Evolutionary conservation across 176 grass and related monocot species (phyloP).

Genomic region (Zea mays): DNA sequence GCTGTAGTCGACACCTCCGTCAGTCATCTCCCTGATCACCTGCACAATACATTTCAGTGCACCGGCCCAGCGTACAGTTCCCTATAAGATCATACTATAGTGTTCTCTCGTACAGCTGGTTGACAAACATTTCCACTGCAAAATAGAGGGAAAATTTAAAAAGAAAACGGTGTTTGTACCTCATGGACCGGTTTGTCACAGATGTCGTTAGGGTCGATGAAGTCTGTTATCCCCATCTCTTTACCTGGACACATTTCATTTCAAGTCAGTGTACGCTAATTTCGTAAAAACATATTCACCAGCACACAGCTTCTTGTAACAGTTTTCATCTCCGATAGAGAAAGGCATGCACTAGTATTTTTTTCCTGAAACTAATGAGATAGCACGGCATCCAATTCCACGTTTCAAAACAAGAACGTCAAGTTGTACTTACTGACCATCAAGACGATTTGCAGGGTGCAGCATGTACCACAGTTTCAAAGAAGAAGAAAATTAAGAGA

Average conservation of each 20-base stretch:
- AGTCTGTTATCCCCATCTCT: slow-evolving; percentile 85
- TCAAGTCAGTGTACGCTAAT: not conserved
- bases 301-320: too few species aligned
- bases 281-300: not conserved
- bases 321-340: too few species aligned
- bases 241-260: slow-evolving; percentile 45
- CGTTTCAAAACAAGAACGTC: too few species aligned
- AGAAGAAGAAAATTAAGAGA: too few species aligned
- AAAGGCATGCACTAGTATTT: too few species aligned
- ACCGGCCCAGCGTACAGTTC: not conserved
- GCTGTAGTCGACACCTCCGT: slow-evolving; percentile 83
- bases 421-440: too few species aligned
- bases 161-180: slow-evolving; percentile 35
- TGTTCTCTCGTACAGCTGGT: not conserved
- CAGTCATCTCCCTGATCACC: slow-evolving; percentile 77
- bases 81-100: not conserved
- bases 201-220: slow-evolving; percentile 51
- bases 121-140: not conserved
- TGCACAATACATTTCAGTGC: not conserved
- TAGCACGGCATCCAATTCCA: too few species aligned
- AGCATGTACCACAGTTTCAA: too few species aligned
- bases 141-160: too few species aligned
- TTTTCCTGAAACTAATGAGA: too few species aligned
- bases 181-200: slow-evolving; percentile 55
- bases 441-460: too few species aligned